Evolutionary conservation across 805 yeast genomes (phyloP), one percentile per base, ranked within the genome.

Genomic region (Candida lessepsii): DNA sequence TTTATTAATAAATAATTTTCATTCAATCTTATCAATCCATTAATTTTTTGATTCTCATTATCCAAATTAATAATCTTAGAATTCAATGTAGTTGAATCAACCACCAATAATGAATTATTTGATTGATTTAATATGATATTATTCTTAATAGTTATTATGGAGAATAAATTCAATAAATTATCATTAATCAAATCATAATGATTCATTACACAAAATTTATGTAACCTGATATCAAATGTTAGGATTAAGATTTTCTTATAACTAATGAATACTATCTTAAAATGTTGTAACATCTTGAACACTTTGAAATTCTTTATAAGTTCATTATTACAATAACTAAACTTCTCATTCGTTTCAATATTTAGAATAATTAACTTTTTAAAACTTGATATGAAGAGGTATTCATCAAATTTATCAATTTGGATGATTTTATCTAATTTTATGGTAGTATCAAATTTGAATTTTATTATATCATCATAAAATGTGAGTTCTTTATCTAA

Each of bases 401-500:
- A 42, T 3, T 45, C 36, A 16, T 30, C 15, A 9, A 39, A 8
- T 27, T 47, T 47, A 15, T 40, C 40, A 9, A 47, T 42, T 20
- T 45, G 37, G 14, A 16, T 47, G 27, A 47, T 47, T 14, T 47
- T 47, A 19, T 47, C 51, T 3, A 47, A 10, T 19, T 40, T 45
- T 16, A 44, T 36, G 2, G 39, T 33, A n/a, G 40, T 40, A 25
- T 47, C 48, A 23, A 45, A 45, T 21, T 42, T 42, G 29, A 45
- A 45, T 27, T 47, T 47, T 10, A 45, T 39, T 5, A 47, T 37
- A 30, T 45, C 47, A 8, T 40, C 34, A 13, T 15, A 42, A 33
- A 46, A 46, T 10, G 21, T 18, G 2, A 47, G 10, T 2, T 33
- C 39, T 7, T 39, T 23, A 21, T 42, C 27, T 3, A 19, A 33